Base-by-base conservation (phyloP, 306 rosid genomes). In the Acacia crassicarpa region DNA sequence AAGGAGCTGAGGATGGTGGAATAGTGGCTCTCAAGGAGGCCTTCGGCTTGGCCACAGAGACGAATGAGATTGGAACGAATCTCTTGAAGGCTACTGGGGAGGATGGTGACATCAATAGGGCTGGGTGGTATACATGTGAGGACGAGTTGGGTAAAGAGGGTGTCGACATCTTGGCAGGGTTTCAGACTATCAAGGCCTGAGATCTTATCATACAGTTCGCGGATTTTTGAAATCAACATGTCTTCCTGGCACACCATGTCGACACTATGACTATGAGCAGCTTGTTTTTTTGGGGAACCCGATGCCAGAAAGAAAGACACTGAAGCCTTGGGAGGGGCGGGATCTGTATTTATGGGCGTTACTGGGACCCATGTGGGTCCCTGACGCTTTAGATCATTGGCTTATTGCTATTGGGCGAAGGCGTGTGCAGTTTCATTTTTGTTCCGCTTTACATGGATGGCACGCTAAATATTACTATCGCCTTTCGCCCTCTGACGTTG, bases 151-250 rank as follows among this genome's bases (percentile, higher is more conserved):
- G 93, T 93, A 89, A 95, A 93, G 48, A 95, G 92, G 17, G 48
- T 93, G 98, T 95, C 90, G 85, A 95, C 98, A 87, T 95, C 80
- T 54, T 93, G 81, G 83, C 88, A 86, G 35, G 98, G 98, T 79
- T 89, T 93, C 11, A 95, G 98, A 80, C 79, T 82, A 14, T 88
- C 89, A 0, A 95, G 93, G 33, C 87, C 38, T 5, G 91, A 86
- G 81, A 95, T 91, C 88, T 93, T 87, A 14, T 82, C 82, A 58
- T 90, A 91, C 32, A 95, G 78, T 0, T 84, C 80, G 53, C 88
- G 67, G 0, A 93, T 88, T 76, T 86, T 84, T 63, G 82, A 84
- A 4, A 90, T 81, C 88, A 95, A 67, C 4, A 74, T 25, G 45
- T 95, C 95, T 65, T 91, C 91, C 27, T 91, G 86, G 86, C 93